A percentile compares a stretch with the other conserved stretches of the same genome.
phyloP scores from a whole-genome alignment of 2,329 filamentous ascomycete species.

The Pseudocercospora cruenta region DNA sequence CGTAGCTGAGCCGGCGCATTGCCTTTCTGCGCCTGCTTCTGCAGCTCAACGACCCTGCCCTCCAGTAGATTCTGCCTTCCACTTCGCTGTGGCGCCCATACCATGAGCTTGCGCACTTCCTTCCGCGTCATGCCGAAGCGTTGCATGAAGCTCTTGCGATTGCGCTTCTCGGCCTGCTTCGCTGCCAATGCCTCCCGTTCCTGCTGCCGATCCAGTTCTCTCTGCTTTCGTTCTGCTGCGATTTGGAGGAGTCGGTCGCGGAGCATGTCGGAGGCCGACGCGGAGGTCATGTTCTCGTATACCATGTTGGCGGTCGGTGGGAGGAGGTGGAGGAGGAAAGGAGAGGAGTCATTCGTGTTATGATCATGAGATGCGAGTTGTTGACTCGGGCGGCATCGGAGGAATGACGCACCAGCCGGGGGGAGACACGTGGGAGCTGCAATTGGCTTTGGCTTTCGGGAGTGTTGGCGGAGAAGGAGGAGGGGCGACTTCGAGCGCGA shows the following conservation, averaged over 20 bases:
- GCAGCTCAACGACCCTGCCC: background rate
- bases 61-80: constrained; percentile 2
- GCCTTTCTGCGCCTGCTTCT: constrained; percentile 1
- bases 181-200: background rate
- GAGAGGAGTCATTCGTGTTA: background rate
- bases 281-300: constrained; percentile 2
- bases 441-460: background rate
- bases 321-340: background rate
- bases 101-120: constrained; percentile 4
- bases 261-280: background rate
- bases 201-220: background rate
- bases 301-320: background rate
- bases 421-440: background rate
- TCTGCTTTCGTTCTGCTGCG: background rate
- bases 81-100: background rate
- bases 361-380: background rate
- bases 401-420: background rate
- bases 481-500: too few species aligned
- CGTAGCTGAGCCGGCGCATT: background rate
- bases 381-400: constrained; percentile 4
- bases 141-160: constrained; percentile 2
- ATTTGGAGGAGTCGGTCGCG: background rate
- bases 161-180: background rate
- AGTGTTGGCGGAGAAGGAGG: background rate
- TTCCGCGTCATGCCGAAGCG: constrained; percentile 2